Evolutionary conservation across 75 land plant species (phyloP), one percentile per base, ranked within the genome.

Genomic region (Pinus taeda): DNA sequence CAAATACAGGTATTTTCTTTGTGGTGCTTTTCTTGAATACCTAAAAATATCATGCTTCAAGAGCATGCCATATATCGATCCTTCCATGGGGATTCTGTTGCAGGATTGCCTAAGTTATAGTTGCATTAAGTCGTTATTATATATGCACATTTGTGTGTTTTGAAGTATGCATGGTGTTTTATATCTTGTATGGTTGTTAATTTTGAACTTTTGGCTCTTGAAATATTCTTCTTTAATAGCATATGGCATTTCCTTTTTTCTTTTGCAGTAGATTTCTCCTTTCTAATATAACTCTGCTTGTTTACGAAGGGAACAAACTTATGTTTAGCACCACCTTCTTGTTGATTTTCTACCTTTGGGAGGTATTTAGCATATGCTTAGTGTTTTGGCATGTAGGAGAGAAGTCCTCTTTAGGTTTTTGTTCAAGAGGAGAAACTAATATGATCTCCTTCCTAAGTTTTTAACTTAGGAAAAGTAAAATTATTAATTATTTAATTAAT

Each of bases 1-100:
- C 93, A 17, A 96, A 96, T 78, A 96, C 99, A 84, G 99, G 99
- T 96, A 63, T 61, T 79, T 61, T 61, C 60, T 59, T 37, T 57
- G 61, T 15, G 21, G 56, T 62, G 59, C 15, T 74, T 39, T 5
- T 58, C 20, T 58, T 30, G 29, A 77, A 37, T 18, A 59, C 24
- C 18, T 79, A 30, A 60, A 21, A 6, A 30, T 55, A 30, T 73
- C 59, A 8, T 61, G 2, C 7, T 7, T 74, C 36, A 22, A 17
- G 64, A 59, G 6, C 72, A 42, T 42, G 24, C 53, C n/a, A 69
- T 42, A 69, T 14, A n/a, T 15, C 9, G 14, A 6, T 69, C 11
- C 71, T 17, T 42, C 39, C 36, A 21, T 20, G 11, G 20, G n/a
- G 11, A 42, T 15, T 42, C 42, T n/a, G 3, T 33, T 69, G 1